These are phyloP conservation scores for Allantophomopsis lycopodina DNA, from an alignment of 2,329 filamentous ascomycete genomes.

Conservation along the genomic window DNA sequence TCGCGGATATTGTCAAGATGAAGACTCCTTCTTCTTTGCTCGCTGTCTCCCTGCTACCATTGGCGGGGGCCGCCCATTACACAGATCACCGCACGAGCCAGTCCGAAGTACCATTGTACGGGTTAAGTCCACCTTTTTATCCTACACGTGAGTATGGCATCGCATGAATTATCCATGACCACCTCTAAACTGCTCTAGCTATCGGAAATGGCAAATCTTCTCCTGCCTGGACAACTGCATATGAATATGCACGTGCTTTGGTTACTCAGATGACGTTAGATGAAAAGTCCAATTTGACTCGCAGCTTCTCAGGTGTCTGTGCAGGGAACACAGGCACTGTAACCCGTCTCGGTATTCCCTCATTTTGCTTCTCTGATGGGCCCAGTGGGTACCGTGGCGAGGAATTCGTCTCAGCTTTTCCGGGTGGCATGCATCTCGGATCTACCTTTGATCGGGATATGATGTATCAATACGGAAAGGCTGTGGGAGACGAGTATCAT, in stretches of 20 bases:
- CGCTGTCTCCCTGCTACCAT: no score
- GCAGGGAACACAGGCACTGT: constrained; percentile 11
- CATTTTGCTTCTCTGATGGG: constrained; percentile 15
- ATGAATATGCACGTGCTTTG: constrained; percentile 50
- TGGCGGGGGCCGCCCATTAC: no score
- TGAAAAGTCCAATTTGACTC: constrained; percentile 43
- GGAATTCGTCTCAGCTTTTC: constrained; percentile 51
- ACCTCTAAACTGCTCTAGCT: no score
- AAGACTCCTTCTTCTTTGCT: no score
- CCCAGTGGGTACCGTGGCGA: constrained; percentile 15
- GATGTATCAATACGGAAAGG: constrained; percentile 51
- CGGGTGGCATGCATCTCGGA: constrained; percentile 50
- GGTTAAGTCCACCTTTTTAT: no score
- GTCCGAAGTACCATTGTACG: no score
- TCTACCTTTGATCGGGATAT: constrained; percentile 61
- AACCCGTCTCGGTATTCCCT: constrained; percentile 11
- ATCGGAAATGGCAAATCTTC: constrained; percentile 7
- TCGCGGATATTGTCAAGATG: no score
- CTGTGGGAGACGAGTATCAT: constrained; percentile 55
- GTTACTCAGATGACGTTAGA: constrained; percentile 64
- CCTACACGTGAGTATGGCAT: no score
- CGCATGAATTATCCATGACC: no score
- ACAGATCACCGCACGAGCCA: no score
- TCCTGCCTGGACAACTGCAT: constrained; percentile 49
- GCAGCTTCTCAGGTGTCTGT: constrained; percentile 7